Base-by-base conservation (phyloP, 805 yeast species). In the Nakazawaea ambrosiae region DNA sequence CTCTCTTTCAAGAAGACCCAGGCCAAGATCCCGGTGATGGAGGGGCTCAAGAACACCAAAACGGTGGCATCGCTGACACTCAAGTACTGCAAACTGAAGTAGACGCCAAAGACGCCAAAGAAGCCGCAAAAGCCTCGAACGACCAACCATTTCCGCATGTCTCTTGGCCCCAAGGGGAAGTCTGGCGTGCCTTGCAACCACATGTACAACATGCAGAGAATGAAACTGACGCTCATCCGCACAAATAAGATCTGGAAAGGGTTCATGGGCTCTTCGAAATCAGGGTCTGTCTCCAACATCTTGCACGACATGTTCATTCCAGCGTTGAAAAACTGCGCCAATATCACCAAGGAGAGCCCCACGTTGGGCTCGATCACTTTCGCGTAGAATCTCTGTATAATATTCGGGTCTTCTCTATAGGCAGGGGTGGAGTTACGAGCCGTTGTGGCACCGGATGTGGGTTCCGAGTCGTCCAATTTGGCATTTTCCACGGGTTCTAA, bases 31-130 rank as follows among this genome's bases (percentile, higher is more conserved):
- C 87, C 83, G 0, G 95, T 82, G 14, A 82, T 70, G 38, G 83
- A 68, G 0, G 97, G 97, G 0, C 78, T 66, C 49, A 88, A 57
- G 47, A 88, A 88, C 2, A 90, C 76, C 35, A 88, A 79, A 12
- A 83, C 80, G 1, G 85, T 79, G 1, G 94, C 84, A 51, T 88
- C 96, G 9, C 89, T 78, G 5, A 88, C 69, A 35, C 85, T 73
- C 32, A 88, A 64, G 49, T 81, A 84, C 60, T 75, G 68, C 45
- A 88, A 61, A 1, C 95, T 75, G 53, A 67, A 84, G 55, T 85
- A 88, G 51, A 83, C 64, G 4, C 90, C 81, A 50, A 80, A 80
- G 5, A 87, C 94, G 3, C 95, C 95, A 40, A 81, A 54, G 48
- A 78, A 84, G 5, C 97, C 97, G 12, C 76, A 66, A 1, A 68